A percentile compares a stretch with the other conserved stretches of the same genome.
Conservation (phyloP, 495 filamentous ascomycete species). For the Annulohypoxylon bovei region DNA sequence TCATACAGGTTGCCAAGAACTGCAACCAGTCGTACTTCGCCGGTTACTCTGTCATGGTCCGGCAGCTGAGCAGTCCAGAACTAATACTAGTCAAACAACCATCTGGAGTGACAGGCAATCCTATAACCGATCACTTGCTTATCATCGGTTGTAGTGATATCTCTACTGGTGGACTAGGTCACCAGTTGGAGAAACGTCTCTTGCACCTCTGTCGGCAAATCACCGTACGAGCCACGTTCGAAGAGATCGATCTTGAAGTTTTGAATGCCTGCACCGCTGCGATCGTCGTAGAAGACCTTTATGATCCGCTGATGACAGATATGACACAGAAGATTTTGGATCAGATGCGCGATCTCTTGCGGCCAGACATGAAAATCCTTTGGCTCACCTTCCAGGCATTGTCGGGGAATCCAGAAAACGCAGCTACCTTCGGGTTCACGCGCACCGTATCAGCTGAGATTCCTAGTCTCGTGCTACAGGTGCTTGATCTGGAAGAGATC, state of each 20-base stretch:
- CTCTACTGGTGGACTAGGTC: conserved; percentile 30
- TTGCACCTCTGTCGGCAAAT: conserved; percentile 29
- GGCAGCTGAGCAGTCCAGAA: conserved; percentile 44
- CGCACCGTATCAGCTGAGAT: conserved; percentile 55
- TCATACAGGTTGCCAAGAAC: conserved; percentile 36
- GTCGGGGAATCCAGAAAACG: conserved; percentile 46
- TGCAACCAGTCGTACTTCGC: conserved; percentile 44
- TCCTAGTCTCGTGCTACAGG: conserved; percentile 50
- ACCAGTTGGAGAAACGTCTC: conserved; percentile 32
- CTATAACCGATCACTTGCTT: conserved; percentile 43
- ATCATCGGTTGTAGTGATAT: conserved; percentile 44
- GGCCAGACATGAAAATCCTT: conserved; percentile 50
- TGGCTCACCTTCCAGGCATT: conserved; percentile 50
- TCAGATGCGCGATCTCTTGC: conserved; percentile 47
- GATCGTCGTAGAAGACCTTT: conserved; percentile 53
- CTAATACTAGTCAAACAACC: conserved; percentile 31
- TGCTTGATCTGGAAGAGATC: conserved; percentile 52
- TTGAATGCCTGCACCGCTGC: conserved; percentile 40
- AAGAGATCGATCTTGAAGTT: conserved; percentile 23
- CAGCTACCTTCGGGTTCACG: conserved; percentile 55
- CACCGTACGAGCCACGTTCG: conserved; percentile 34
- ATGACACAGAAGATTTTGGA: conserved; percentile 50
- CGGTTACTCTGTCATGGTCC: conserved; percentile 50
- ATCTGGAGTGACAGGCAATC: neutral
- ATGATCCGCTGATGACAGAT: conserved; percentile 46